A percentile compares a stretch with the other conserved stretches of the same genome.
Conservation (phyloP, 768 basidiomycete genomes). For the Pisolithus albus region DNA sequence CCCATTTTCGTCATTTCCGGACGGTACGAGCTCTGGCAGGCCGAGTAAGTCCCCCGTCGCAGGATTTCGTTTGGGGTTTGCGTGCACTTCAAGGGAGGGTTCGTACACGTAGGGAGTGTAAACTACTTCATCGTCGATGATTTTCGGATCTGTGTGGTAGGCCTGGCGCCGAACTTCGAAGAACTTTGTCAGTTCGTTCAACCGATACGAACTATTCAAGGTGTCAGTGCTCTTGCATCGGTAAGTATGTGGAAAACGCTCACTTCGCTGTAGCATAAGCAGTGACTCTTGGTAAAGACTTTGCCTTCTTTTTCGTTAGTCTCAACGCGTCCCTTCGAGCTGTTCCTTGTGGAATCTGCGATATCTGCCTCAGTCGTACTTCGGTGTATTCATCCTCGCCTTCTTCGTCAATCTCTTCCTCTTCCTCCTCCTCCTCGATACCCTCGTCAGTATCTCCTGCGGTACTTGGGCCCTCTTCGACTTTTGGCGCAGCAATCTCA, state of each 20-base stretch:
- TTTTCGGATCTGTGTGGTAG: slow-evolving; percentile 79
- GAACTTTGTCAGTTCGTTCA: slow-evolving; percentile 83
- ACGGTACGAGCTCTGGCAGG: slow-evolving; percentile 46
- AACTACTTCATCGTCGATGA: slow-evolving; percentile 91
- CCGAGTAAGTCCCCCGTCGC: slow-evolving; percentile 68
- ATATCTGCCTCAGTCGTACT: slow-evolving; percentile 61
- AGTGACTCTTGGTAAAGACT: slow-evolving; percentile 86
- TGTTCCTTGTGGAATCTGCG: slow-evolving; percentile 89
- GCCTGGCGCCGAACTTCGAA: slow-evolving; percentile 76
- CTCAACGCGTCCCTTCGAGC: slow-evolving; percentile 85
- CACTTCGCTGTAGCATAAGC: slow-evolving; percentile 93
- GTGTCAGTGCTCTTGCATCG: not conserved
- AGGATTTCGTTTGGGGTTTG: slow-evolving; percentile 22
- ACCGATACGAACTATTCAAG: slow-evolving; percentile 69
- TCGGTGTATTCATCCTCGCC: slow-evolving; percentile 51
- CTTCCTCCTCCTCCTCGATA: slow-evolving; percentile 60
- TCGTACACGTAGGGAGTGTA: slow-evolving; percentile 90
- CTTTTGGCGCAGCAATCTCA: slow-evolving; percentile 11
- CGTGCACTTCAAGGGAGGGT: slow-evolving; percentile 27
- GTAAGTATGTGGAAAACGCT: slow-evolving; percentile 12
- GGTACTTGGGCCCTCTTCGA: slow-evolving; percentile 41
- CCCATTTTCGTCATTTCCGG: slow-evolving; percentile 28
- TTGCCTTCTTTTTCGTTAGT: slow-evolving; percentile 92
- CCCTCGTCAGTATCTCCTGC: slow-evolving; percentile 54
- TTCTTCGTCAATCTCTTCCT: slow-evolving; percentile 52